These are phyloP conservation scores for Neopestalotiopsis sp. DNA, from an alignment of 2,329 filamentous ascomycete species.

Conservation along the genomic window DNA sequence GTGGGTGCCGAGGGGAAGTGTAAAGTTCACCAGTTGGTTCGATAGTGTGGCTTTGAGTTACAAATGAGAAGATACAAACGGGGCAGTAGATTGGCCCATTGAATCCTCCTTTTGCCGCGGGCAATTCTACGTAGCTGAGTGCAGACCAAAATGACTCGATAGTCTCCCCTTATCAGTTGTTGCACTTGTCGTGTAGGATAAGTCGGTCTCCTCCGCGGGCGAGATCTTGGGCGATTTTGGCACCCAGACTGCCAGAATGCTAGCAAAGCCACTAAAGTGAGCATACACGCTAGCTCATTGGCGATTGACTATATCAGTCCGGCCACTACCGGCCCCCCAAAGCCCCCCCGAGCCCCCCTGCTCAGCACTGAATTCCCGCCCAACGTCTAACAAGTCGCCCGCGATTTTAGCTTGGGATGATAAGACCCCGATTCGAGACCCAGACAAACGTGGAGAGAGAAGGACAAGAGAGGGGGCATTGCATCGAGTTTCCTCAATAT, in stretches of 20 bases:
- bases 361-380: background rate
- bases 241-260: background rate
- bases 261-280: background rate
- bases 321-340: background rate
- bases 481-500: background rate
- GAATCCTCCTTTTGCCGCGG: too few relatives aligned
- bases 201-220: slow-evolving; percentile 1
- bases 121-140: background rate
- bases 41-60: background rate
- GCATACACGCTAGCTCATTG: background rate
- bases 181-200: background rate
- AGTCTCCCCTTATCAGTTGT: background rate
- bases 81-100: background rate
- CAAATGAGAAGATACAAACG: background rate
- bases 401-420: background rate
- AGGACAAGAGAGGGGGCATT: background rate
- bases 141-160: background rate
- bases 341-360: background rate
- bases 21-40: background rate
- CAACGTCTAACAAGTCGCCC: background rate
- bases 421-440: background rate
- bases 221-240: background rate
- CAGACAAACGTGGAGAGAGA: background rate
- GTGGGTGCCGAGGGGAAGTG: too few relatives aligned
- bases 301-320: background rate